Conservation (phyloP, 2,329 filamentous ascomycete genomes). For the Calonectria ilicicola region DNA sequence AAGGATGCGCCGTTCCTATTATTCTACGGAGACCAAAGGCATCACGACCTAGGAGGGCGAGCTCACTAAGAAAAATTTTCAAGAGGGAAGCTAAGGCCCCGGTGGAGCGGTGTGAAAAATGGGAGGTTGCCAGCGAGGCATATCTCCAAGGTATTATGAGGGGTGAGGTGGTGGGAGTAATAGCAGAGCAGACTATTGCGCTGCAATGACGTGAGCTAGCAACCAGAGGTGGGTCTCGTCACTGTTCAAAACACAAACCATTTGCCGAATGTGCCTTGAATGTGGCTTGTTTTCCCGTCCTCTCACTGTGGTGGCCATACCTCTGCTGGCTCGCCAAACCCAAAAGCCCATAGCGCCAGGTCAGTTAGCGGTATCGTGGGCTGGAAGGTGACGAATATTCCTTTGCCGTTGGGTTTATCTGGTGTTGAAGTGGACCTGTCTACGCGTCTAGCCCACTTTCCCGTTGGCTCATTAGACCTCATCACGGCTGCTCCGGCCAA, state of each 20-base stretch:
- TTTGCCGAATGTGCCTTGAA: neutral
- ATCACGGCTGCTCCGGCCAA: neutral
- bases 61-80: neutral
- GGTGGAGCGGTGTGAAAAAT: neutral
- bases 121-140: slow-evolving; percentile 4
- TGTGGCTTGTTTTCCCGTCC: neutral
- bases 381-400: neutral
- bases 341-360: neutral
- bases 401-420: neutral
- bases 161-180: neutral
- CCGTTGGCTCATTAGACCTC: neutral
- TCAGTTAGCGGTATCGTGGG: neutral
- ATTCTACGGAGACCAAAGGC: neutral
- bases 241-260: neutral
- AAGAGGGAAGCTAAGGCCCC: neutral
- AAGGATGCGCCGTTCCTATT: neutral
- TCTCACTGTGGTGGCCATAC: neutral
- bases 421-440: neutral
- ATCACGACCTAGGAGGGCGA: neutral
- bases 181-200: neutral
- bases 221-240: neutral
- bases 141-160: neutral
- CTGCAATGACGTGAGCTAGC: neutral
- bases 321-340: neutral
- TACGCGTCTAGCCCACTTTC: slow-evolving; percentile 1